Conservation (phyloP, 2,329 filamentous ascomycete species). For the Exophiala dermatitidis region DNA sequence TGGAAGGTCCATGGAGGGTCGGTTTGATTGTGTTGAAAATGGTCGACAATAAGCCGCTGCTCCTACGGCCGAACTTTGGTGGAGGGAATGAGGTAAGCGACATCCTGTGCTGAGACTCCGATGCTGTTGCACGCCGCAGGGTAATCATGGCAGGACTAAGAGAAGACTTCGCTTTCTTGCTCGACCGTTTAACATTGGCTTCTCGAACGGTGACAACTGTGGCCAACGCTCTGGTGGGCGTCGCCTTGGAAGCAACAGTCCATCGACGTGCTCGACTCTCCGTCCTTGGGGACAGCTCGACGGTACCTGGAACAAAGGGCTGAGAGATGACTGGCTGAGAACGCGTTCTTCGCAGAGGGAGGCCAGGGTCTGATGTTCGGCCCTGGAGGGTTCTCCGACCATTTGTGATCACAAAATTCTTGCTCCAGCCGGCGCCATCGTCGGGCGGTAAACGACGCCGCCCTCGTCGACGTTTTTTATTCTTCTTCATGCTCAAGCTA, state of each 20-base stretch:
- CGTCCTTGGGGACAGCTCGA: slow-evolving; percentile 2
- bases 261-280: slow-evolving; percentile 15
- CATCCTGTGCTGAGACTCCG: slow-evolving; percentile 5
- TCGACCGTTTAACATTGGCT: slow-evolving; percentile 1
- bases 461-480: slow-evolving; percentile 3
- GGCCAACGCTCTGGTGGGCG: slow-evolving; percentile 17
- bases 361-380: not conserved
- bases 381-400: not conserved
- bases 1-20: not conserved
- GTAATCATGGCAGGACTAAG: slow-evolving; percentile 26
- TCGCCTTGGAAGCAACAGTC: slow-evolving; percentile 23
- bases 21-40: slow-evolving; percentile 19
- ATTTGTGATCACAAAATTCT: not conserved
- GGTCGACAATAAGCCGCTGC: slow-evolving; percentile 18
- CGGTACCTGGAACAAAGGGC: slow-evolving; percentile 3
- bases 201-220: slow-evolving; percentile 14
- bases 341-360: slow-evolving; percentile 5
- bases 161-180: not conserved
- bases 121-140: slow-evolving; percentile 24
- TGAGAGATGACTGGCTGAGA: slow-evolving; percentile 12
- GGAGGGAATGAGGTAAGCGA: slow-evolving; percentile 25
- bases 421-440: not conserved
- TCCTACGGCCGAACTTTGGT: slow-evolving; percentile 18
- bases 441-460: not conserved
- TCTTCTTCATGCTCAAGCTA: slow-evolving; percentile 25